Conservation (phyloP, 2,329 filamentous ascomycete genomes). For the Emergomyces pasteurianus region DNA sequence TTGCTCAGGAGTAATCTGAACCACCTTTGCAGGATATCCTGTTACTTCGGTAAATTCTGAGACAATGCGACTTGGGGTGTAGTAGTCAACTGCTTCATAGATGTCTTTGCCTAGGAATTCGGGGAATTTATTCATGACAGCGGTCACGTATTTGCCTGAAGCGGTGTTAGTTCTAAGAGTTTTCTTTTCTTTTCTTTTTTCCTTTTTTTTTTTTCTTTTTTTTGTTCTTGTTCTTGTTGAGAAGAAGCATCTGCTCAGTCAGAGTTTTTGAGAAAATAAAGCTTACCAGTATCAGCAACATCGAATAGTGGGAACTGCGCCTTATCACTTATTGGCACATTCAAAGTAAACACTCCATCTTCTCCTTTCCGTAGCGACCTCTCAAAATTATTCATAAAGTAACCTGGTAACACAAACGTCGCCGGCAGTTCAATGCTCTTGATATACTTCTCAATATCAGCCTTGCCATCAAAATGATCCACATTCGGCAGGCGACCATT, state of each 20-base stretch:
- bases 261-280: background rate
- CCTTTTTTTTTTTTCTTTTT: background rate
- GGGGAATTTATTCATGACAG: constrained; percentile 28
- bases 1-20: constrained; percentile 14
- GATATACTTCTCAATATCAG: constrained; percentile 28
- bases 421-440: constrained; percentile 22
- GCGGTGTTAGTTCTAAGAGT: background rate
- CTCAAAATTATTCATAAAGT: constrained; percentile 34
- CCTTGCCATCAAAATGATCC: constrained; percentile 33
- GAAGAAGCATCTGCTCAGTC: too few relatives aligned
- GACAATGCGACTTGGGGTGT: constrained; percentile 30
- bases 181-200: background rate
- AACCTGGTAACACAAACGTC: constrained; percentile 32
- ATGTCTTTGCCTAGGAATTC: constrained; percentile 35
- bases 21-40: constrained; percentile 24
- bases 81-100: constrained; percentile 31
- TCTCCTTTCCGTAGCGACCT: constrained; percentile 20
- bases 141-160: constrained; percentile 22
- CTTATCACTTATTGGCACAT: constrained; percentile 16
- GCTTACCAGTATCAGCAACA: constrained; percentile 35
- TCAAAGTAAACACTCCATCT: constrained; percentile 19
- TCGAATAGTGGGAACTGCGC: constrained; percentile 36
- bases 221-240: too few relatives aligned
- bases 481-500: constrained; percentile 24
- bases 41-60: constrained; percentile 28